Evolutionary conservation across 441 rosid genomes (phyloP).

Genomic region (Manihot esculenta): DNA sequence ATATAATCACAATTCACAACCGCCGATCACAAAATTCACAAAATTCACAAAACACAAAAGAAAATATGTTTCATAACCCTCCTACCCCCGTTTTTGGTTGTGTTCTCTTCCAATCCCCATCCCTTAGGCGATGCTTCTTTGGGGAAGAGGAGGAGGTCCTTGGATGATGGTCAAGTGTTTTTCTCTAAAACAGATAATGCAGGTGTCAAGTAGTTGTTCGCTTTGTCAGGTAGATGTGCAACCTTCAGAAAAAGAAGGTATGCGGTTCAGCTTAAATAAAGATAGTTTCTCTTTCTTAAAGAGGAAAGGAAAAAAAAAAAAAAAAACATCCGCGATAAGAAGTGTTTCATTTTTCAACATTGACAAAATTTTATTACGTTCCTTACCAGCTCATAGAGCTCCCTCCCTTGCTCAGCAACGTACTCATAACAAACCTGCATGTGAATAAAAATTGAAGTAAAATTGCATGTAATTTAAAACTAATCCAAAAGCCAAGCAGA

Average conservation of each 20-base stretch:
- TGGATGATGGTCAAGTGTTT: slow-evolving; percentile 49
- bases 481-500: not conserved
- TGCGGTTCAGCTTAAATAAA: not conserved
- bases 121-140: not conserved
- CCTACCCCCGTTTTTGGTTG: not conserved
- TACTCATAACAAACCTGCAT: slow-evolving; percentile 90
- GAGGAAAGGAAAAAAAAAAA: too few relatives aligned
- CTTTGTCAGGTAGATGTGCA: slow-evolving; percentile 97
- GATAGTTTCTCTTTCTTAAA: not conserved
- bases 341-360: not conserved
- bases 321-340: not conserved
- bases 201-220: slow-evolving; percentile 93
- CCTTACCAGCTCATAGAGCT: slow-evolving; percentile 91
- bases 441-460: slow-evolving; percentile 6
- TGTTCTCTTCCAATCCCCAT: not conserved
- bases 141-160: not conserved
- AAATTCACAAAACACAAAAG: too few relatives aligned
- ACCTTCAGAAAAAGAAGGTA: slow-evolving; percentile 40
- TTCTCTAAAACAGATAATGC: slow-evolving; percentile 86
- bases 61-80: not conserved
- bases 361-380: not conserved
- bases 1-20: not conserved
- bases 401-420: slow-evolving; percentile 82
- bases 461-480: slow-evolving; percentile 10
- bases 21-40: not conserved